Percentiles rank a stretch among this genome's conserved stretches.
These are phyloP conservation scores for Eucalyptus decipiens DNA, from an alignment of 345 rosid genomes.

Conservation along the genomic window DNA sequence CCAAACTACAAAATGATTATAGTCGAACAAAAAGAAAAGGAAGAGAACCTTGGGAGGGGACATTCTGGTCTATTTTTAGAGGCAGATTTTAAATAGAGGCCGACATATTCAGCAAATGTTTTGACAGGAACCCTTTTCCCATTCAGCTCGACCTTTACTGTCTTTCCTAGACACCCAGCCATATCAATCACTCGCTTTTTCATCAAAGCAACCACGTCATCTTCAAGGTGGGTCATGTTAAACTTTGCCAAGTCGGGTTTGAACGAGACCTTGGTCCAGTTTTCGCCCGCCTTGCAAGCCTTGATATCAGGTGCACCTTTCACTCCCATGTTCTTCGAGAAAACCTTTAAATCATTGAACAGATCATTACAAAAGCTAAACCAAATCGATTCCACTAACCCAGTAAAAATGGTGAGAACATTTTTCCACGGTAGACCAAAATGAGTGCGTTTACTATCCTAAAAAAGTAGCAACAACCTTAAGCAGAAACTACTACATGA, in stretches of 20 bases:
- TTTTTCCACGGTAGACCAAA: background rate
- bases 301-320: slow-evolving; percentile 62
- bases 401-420: background rate
- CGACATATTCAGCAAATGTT: slow-evolving; percentile 71
- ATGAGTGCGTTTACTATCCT: background rate
- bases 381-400: background rate
- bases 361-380: background rate
- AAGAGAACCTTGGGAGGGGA: slow-evolving; percentile 46
- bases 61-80: slow-evolving; percentile 8
- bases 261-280: slow-evolving; percentile 91
- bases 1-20: background rate
- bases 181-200: slow-evolving; percentile 80
- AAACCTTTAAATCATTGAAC: slow-evolving; percentile 37
- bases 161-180: slow-evolving; percentile 94
- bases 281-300: slow-evolving; percentile 62
- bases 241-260: slow-evolving; percentile 82
- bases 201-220: slow-evolving; percentile 91
- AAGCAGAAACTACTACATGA: background rate
- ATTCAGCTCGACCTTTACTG: slow-evolving; percentile 83
- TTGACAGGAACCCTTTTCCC: slow-evolving; percentile 64
- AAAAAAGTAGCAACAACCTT: background rate
- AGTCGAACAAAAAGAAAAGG: background rate
- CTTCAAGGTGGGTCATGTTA: slow-evolving; percentile 68
- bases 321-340: slow-evolving; percentile 79
- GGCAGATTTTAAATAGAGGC: slow-evolving; percentile 49